These are phyloP conservation scores for Neurospora sp. DNA, from an alignment of 495 filamentous ascomycete species.

Conservation along the genomic window DNA sequence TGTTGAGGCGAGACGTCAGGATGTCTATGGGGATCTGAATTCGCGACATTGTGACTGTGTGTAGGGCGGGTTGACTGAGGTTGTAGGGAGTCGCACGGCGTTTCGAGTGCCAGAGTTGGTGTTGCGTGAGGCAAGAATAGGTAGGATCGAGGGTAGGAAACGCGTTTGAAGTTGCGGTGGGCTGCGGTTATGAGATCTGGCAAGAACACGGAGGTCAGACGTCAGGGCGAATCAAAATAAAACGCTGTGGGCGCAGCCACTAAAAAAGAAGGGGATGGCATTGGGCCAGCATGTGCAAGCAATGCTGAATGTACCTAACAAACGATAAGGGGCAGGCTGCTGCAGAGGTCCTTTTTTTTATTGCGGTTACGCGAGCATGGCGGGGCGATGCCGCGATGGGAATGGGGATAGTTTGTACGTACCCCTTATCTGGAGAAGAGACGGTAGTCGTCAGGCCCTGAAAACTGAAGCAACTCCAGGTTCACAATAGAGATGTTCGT, in stretches of 20 bases:
- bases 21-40: conserved; percentile 86
- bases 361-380: neutral
- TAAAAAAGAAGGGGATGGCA: neutral
- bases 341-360: neutral
- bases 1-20: conserved; percentile 80
- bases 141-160: neutral
- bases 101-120: neutral
- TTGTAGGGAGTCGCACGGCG: neutral
- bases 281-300: neutral
- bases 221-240: conserved; percentile 17
- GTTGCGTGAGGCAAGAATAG: neutral
- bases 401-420: neutral
- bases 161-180: neutral
- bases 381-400: neutral
- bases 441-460: neutral
- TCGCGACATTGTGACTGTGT: conserved; percentile 54
- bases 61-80: too few relatives aligned
- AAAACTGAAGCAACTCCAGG: neutral
- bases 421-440: neutral
- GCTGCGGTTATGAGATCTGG: conserved; percentile 17
- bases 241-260: neutral
- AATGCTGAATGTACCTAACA: neutral
- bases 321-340: neutral
- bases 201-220: conserved; percentile 17
- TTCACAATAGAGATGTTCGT: neutral